Evolutionary conservation across 106 monocot genomes (phyloP).

Genomic region (Dioscorea zingiberensis): DNA sequence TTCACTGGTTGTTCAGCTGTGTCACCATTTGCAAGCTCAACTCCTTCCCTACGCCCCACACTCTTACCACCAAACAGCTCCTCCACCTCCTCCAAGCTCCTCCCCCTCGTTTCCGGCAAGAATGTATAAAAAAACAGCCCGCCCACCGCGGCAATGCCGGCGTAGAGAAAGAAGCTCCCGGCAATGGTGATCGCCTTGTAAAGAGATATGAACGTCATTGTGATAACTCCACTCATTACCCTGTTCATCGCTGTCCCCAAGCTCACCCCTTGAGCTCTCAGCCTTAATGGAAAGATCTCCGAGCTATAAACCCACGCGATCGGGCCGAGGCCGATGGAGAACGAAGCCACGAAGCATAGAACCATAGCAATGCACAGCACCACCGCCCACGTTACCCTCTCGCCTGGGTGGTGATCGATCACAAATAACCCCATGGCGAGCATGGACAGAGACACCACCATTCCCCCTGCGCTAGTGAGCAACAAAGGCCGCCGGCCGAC

Average conservation of each 20-base stretch:
- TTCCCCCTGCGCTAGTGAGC: conserved; percentile 53
- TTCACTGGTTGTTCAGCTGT: background rate
- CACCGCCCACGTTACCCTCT: conserved; percentile 13
- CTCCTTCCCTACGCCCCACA: background rate
- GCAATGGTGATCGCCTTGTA: conserved; percentile 29
- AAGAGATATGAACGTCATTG: conserved; percentile 32
- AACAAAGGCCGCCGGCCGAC: conserved; percentile 65
- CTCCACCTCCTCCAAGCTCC: conserved; percentile 25
- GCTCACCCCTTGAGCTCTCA: conserved; percentile 35
- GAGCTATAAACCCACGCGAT: conserved; percentile 47
- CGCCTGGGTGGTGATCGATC: conserved; percentile 18
- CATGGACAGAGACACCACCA: conserved; percentile 43
- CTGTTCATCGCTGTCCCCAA: conserved; percentile 24
- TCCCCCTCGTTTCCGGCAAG: conserved; percentile 26
- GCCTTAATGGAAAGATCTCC: conserved; percentile 41
- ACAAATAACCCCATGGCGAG: conserved; percentile 29
- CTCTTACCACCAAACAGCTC: conserved; percentile 8
- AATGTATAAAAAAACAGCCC: conserved; percentile 21
- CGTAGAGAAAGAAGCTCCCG: conserved; percentile 30
- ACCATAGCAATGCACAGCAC: conserved; percentile 15
- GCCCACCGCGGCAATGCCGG: conserved; percentile 9
- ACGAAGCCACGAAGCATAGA: conserved; percentile 25
- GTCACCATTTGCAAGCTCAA: background rate
- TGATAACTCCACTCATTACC: conserved; percentile 14
- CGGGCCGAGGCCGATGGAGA: conserved; percentile 49